Evolutionary conservation across 345 rosid genomes (phyloP).

Genomic region (Turnera subulata): DNA sequence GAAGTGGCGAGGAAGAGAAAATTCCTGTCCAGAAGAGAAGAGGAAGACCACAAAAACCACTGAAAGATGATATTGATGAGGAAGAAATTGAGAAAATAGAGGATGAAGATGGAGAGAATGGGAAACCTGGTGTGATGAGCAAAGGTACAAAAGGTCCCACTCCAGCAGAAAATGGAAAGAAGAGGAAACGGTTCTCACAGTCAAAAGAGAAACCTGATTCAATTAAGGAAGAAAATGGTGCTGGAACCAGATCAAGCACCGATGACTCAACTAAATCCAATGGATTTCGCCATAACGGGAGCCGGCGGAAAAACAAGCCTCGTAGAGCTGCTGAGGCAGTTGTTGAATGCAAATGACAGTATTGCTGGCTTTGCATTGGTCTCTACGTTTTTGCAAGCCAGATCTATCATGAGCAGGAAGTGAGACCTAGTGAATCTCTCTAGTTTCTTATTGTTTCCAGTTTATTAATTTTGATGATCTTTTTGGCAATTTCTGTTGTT

Average conservation of each 20-base stretch:
- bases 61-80: constrained; percentile 55
- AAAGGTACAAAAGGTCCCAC: constrained; percentile 37
- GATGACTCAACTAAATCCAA: constrained; percentile 49
- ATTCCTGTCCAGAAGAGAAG: constrained; percentile 65
- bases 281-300: constrained; percentile 63
- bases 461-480: constrained; percentile 20
- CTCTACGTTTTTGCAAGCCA: constrained; percentile 16
- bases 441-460: constrained; percentile 18
- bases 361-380: constrained; percentile 15
- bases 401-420: constrained; percentile 22
- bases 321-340: constrained; percentile 71
- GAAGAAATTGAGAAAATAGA: constrained; percentile 46
- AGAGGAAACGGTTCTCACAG: constrained; percentile 48
- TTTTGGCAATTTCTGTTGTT: constrained; percentile 26
- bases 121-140: constrained; percentile 27
- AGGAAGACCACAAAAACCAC: constrained; percentile 64
- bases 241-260: constrained; percentile 37
- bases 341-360: constrained; percentile 55
- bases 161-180: constrained; percentile 53
- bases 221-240: constrained; percentile 49
- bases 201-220: constrained; percentile 47
- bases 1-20: constrained; percentile 65
- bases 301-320: constrained; percentile 68
- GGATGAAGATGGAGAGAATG: constrained; percentile 51
- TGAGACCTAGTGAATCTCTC: constrained; percentile 28